Percentiles rank a stretch among this genome's conserved stretches.
Conservation (phyloP, 331 rosid genomes). For the Quercus lobata region DNA sequence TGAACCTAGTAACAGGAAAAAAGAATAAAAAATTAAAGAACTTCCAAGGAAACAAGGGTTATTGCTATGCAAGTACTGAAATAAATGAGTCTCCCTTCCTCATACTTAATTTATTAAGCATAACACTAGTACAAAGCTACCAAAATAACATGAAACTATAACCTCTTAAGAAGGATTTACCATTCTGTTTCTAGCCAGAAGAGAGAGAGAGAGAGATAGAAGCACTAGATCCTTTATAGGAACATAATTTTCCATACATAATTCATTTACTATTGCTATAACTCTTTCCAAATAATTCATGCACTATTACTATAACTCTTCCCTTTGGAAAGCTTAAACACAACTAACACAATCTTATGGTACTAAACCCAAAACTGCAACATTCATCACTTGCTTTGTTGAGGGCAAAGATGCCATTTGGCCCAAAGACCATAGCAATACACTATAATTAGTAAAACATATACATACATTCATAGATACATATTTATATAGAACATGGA, state of each 20-base stretch:
- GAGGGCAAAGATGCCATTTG: not conserved
- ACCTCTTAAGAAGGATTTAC: not conserved
- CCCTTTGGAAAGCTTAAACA: not conserved
- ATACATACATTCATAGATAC: not conserved
- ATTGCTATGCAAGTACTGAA: not conserved
- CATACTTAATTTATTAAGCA: not conserved
- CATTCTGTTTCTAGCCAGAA: not conserved
- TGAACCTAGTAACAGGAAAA: slow-evolving; percentile 59
- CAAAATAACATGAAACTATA: not conserved
- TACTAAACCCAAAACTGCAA: not conserved
- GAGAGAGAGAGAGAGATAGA: not conserved
- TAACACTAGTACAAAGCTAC: not conserved
- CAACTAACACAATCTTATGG: not conserved
- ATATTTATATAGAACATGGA: not conserved
- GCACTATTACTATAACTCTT: not conserved
- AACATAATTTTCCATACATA: not conserved
- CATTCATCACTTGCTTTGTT: not conserved
- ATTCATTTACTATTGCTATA: not conserved
- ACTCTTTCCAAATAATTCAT: not conserved
- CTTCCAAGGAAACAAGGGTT: not conserved
- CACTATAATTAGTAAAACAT: not conserved
- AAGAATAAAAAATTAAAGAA: slow-evolving; percentile 4
- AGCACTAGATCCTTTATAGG: not conserved
- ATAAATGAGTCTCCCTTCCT: not conserved
- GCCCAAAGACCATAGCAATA: not conserved